phyloP scores from a whole-genome alignment of 2,329 filamentous ascomycete species.

The Pyrenophora tritici-repentis region DNA sequence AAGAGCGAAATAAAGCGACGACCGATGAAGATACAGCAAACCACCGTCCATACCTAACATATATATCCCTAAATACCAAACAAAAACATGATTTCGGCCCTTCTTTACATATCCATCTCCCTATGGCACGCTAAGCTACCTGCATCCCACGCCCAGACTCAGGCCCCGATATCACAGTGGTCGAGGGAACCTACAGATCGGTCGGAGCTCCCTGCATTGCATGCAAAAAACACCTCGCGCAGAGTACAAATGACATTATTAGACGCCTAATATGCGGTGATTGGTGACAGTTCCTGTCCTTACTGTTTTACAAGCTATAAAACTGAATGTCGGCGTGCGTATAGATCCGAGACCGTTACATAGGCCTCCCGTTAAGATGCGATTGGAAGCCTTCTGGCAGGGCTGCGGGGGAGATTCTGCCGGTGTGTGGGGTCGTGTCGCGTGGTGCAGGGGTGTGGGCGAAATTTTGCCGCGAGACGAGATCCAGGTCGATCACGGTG shows the following conservation, averaged over 20 bases:
- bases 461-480: background rate
- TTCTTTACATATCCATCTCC: background rate
- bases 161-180: background rate
- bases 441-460: background rate
- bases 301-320: no score
- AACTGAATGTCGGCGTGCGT: no score
- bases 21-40: no score
- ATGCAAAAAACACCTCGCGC: background rate
- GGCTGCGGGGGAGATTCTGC: background rate
- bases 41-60: no score
- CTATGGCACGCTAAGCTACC: background rate
- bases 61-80: no score
- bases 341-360: no score
- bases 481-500: no score
- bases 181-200: background rate
- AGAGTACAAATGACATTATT: background rate
- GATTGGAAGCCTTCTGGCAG: no score
- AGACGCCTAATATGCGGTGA: background rate
- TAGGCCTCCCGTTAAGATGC: no score
- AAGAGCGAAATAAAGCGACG: no score
- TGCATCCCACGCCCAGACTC: background rate
- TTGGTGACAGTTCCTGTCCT: background rate
- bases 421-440: background rate
- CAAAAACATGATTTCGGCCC: no score
- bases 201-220: background rate